Evolutionary conservation across 768 basidiomycete genomes (phyloP).

Genomic region (Collybia sp.): DNA sequence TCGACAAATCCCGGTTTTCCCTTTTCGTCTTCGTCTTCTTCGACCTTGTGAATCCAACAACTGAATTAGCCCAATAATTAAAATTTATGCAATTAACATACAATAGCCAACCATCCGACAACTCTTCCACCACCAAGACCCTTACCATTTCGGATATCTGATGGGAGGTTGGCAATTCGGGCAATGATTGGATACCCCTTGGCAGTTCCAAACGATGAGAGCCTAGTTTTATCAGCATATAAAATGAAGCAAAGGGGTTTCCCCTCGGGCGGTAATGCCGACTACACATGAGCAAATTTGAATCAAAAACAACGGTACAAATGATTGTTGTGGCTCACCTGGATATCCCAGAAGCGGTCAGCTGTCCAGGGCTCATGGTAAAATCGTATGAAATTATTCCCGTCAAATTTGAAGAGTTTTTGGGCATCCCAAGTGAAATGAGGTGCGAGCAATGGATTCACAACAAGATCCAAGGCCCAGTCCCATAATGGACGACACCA

Average conservation of each 20-base stretch:
- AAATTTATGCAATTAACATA: too few species aligned
- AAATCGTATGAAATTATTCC: slow-evolving; percentile 2
- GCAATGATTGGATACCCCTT: slow-evolving; percentile 33
- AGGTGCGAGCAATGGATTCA: slow-evolving; percentile 4
- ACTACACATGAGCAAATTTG: slow-evolving; percentile 1
- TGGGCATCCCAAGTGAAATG: slow-evolving; percentile 14
- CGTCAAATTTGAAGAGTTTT: slow-evolving; percentile 3
- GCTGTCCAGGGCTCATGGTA: slow-evolving; percentile 12
- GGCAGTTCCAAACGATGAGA: slow-evolving; percentile 28
- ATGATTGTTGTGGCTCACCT: too few species aligned
- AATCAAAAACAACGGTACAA: too few species aligned
- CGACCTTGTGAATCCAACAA: background rate
- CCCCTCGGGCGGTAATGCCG: slow-evolving; percentile 12
- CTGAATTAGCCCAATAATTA: background rate
- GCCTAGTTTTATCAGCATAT: too few species aligned
- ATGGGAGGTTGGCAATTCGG: slow-evolving; percentile 22
- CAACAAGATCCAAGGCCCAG: slow-evolving; percentile 11
- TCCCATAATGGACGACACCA: slow-evolving; percentile 9
- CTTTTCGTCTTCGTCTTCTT: background rate
- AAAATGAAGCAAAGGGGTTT: slow-evolving; percentile 23
- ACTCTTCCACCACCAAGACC: slow-evolving; percentile 27
- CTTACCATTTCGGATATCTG: slow-evolving; percentile 24
- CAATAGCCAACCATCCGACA: slow-evolving; percentile 33
- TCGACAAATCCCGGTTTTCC: background rate
- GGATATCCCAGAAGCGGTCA: slow-evolving; percentile 3